Conservation (phyloP, 306 rosid species). For the Corylus heterophylla region DNA sequence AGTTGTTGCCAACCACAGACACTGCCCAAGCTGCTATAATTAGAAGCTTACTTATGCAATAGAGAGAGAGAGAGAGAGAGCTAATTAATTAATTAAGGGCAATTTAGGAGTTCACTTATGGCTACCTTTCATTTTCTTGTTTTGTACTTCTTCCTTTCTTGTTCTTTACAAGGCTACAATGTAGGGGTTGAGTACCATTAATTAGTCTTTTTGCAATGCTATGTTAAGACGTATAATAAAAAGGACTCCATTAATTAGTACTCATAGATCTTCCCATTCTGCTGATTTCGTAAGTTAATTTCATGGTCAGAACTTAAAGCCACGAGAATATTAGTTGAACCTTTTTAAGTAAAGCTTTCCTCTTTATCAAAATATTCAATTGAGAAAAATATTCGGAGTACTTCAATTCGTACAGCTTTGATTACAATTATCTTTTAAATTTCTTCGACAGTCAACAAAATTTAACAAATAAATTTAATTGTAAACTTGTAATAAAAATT, state of each 20-base stretch:
- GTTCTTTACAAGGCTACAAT: neutral
- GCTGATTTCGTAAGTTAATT: neutral
- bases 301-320: neutral
- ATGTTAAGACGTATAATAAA: neutral
- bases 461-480: too few species aligned
- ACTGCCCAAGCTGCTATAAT: constrained; percentile 90
- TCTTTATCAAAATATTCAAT: neutral
- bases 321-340: too few species aligned
- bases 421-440: too few species aligned
- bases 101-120: neutral
- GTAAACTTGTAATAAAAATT: too few species aligned
- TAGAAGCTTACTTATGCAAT: constrained; percentile 76
- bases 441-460: too few species aligned
- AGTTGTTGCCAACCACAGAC: constrained; percentile 76
- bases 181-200: neutral
- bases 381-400: too few species aligned
- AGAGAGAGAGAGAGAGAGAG: constrained; percentile 6
- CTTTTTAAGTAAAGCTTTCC: too few species aligned
- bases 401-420: too few species aligned
- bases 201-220: neutral
- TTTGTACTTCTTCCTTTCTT: neutral
- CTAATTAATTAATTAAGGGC: neutral
- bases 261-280: neutral
- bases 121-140: neutral
- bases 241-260: neutral